A percentile compares a stretch with the other conserved stretches of the same genome.
These are phyloP conservation scores for Sistotremastrum niveocremeum DNA, from an alignment of 768 basidiomycete genomes.

Conservation along the genomic window DNA sequence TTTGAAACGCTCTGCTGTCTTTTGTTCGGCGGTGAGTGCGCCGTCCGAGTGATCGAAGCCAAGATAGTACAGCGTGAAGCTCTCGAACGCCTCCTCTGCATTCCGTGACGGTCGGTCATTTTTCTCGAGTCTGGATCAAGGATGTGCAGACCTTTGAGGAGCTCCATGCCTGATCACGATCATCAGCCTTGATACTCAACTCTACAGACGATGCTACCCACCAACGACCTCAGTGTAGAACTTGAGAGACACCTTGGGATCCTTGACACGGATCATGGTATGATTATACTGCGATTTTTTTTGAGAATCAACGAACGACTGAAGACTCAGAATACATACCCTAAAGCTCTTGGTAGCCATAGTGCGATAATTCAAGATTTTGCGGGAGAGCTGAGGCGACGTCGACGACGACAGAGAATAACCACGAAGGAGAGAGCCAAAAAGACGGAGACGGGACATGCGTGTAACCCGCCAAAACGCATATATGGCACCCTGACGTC, in stretches of 20 bases:
- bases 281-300: slow-evolving; percentile 51
- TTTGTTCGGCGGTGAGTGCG: slow-evolving; percentile 36
- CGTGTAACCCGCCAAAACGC: too few species aligned
- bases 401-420: too few species aligned
- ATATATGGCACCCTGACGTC: too few species aligned
- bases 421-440: too few species aligned
- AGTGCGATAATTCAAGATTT: too few species aligned
- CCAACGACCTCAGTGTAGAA: slow-evolving; percentile 63
- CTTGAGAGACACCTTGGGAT: slow-evolving; percentile 63
- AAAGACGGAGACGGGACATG: too few species aligned
- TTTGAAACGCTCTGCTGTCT: slow-evolving; percentile 30
- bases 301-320: not conserved
- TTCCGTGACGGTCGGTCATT: slow-evolving; percentile 1
- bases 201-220: not conserved
- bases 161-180: slow-evolving; percentile 49
- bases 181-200: slow-evolving; percentile 3
- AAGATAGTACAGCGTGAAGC: slow-evolving; percentile 78
- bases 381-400: too few species aligned
- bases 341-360: too few species aligned
- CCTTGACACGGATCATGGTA: slow-evolving; percentile 82
- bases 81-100: slow-evolving; percentile 37
- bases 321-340: not conserved
- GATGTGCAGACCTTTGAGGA: slow-evolving; percentile 35
- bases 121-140: slow-evolving; percentile 3
- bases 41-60: slow-evolving; percentile 55